phyloP scores from a whole-genome alignment of 805 yeast genomes.

The Nakazawaea wickerhamii region DNA sequence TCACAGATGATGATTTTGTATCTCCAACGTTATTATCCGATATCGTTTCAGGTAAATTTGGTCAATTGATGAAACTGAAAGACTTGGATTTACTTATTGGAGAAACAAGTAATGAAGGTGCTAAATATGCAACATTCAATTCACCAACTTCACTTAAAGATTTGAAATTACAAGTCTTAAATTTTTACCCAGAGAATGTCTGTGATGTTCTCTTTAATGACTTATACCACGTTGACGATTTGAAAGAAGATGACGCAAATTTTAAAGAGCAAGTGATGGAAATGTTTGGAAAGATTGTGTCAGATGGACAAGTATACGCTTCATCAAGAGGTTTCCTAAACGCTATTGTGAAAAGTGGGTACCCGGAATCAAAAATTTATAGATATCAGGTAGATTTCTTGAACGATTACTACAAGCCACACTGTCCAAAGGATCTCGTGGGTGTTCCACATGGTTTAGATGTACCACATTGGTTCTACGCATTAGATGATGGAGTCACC shows the following conservation, averaged over 20 bases:
- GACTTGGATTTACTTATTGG: conserved; percentile 25
- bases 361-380: conserved; percentile 23
- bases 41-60: conserved; percentile 25
- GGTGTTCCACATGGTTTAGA: conserved; percentile 35
- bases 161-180: conserved; percentile 26
- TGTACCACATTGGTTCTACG: conserved; percentile 30
- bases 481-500: conserved; percentile 21
- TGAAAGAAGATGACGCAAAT: conserved; percentile 16
- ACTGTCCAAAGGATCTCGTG: conserved; percentile 17
- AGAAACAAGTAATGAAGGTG: conserved; percentile 31
- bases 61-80: conserved; percentile 19
- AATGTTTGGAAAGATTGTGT: conserved; percentile 29
- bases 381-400: conserved; percentile 27
- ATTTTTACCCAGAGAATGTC: conserved; percentile 30
- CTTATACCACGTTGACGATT: conserved; percentile 18
- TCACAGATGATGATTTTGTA: conserved; percentile 34
- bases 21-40: conserved; percentile 26
- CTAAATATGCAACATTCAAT: conserved; percentile 25
- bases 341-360: conserved; percentile 24
- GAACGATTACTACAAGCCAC: conserved; percentile 22
- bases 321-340: conserved; percentile 33
- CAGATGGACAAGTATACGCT: conserved; percentile 35
- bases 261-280: conserved; percentile 18
- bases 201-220: conserved; percentile 20
- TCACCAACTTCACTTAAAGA: conserved; percentile 26